Conservation (phyloP, 2,329 filamentous ascomycete genomes). For the Apiospora arundinis region DNA sequence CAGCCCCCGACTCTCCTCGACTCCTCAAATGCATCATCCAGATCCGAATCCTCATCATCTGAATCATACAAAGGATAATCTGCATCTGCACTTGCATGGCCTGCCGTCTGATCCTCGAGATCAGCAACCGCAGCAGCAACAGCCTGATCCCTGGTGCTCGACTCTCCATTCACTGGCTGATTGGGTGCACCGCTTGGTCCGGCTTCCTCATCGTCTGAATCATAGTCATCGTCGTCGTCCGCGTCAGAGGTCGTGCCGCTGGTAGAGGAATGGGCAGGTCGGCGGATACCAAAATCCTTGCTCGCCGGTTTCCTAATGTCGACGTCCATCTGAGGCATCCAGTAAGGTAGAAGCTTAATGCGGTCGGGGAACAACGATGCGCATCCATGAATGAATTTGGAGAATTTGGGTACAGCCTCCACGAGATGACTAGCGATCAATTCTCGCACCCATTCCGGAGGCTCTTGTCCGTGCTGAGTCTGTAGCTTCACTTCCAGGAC, state of each 20-base stretch:
- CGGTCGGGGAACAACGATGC: constrained; percentile 85
- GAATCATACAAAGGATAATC: constrained; percentile 93
- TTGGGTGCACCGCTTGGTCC: constrained; percentile 45
- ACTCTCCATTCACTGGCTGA: constrained; percentile 28
- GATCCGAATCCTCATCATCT: constrained; percentile 77
- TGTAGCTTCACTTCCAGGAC: constrained; percentile 97
- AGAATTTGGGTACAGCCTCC: constrained; percentile 98
- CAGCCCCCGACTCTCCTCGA: constrained; percentile 78
- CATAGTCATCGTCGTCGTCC: constrained; percentile 77
- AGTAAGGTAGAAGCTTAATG: constrained; percentile 92
- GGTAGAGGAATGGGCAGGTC: constrained; percentile 75
- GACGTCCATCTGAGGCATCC: constrained; percentile 98
- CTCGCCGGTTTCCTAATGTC: constrained; percentile 94
- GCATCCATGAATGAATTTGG: constrained; percentile 97
- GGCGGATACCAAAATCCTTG: constrained; percentile 89
- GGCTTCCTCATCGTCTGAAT: constrained; percentile 64
- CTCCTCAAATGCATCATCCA: constrained; percentile 75
- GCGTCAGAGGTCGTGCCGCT: constrained; percentile 80
- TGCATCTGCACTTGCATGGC: constrained; percentile 63
- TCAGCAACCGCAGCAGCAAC: constrained; percentile 52
- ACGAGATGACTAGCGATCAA: constrained; percentile 93
- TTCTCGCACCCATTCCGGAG: constrained; percentile 95
- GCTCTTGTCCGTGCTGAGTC: constrained; percentile 92
- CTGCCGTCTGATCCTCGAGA: constrained; percentile 82
- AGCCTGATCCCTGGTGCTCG: constrained; percentile 30